These are phyloP conservation scores for Macrophomina phaseolina DNA, from an alignment of 2,329 filamentous ascomycete species.

Conservation along the genomic window DNA sequence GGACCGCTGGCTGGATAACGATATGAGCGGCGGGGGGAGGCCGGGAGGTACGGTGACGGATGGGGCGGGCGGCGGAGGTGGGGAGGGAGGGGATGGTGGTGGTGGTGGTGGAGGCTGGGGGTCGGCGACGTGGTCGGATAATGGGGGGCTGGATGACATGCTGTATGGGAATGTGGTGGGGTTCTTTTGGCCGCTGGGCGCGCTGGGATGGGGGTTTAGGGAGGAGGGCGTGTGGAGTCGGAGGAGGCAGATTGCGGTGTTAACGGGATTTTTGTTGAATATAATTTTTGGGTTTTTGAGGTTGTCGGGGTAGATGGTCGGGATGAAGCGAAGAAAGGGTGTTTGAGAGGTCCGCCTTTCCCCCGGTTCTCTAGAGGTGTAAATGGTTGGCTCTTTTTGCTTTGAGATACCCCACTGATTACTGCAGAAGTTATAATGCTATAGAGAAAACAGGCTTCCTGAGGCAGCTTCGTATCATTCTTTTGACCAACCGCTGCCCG, in stretches of 20 bases:
- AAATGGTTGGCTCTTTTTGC: background rate
- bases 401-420: constrained; percentile 23
- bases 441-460: too few relatives aligned
- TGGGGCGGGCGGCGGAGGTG: constrained; percentile 40
- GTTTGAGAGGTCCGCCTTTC: too few relatives aligned
- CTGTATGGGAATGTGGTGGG: constrained; percentile 87
- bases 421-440: constrained; percentile 7
- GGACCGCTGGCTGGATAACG: constrained; percentile 83
- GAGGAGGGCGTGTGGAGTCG: constrained; percentile 88
- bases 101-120: constrained; percentile 52
- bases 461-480: too few relatives aligned
- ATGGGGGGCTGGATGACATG: constrained; percentile 79
- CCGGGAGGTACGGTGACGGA: constrained; percentile 31
- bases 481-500: too few relatives aligned
- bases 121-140: constrained; percentile 59
- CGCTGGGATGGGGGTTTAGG: constrained; percentile 80
- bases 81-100: constrained; percentile 42
- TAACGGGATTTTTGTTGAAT: constrained; percentile 82
- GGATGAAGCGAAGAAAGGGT: background rate
- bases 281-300: constrained; percentile 74
- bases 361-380: background rate
- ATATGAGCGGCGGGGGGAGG: constrained; percentile 37
- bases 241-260: constrained; percentile 83
- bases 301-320: constrained; percentile 18
- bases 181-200: constrained; percentile 93